Conservation (phyloP, 306 rosid genomes). For the Pyrus bretschneideri region DNA sequence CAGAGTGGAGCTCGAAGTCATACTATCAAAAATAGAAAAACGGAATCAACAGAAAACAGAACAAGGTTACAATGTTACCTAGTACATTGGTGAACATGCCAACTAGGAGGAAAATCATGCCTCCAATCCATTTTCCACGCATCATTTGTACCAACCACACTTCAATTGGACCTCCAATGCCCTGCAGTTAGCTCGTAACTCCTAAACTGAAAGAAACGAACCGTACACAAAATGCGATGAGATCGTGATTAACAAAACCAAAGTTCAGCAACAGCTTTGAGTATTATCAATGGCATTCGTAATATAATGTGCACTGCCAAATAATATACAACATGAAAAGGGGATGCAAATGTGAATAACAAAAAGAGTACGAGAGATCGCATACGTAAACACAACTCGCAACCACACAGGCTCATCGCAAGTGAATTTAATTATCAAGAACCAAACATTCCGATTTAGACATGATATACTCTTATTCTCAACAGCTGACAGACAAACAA, state of each 20-base stretch:
- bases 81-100: slow-evolving; percentile 38
- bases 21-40: background rate
- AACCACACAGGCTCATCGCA: background rate
- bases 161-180: slow-evolving; percentile 22
- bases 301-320: background rate
- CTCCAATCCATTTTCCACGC: slow-evolving; percentile 37
- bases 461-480: background rate
- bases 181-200: slow-evolving; percentile 1
- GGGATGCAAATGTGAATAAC: background rate
- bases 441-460: background rate
- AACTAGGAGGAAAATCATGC: slow-evolving; percentile 43
- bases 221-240: slow-evolving; percentile 11
- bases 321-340: background rate
- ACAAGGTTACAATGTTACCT: slow-evolving; percentile 39
- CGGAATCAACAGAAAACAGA: background rate
- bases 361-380: background rate
- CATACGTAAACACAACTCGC: background rate
- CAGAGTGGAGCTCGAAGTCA: background rate
- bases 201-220: slow-evolving; percentile 19
- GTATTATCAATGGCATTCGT: background rate
- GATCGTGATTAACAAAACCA: background rate
- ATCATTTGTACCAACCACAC: slow-evolving; percentile 40
- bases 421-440: background rate
- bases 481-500: background rate
- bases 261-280: background rate